Evolutionary conservation across 176 grass and related monocot genomes (phyloP), one percentile per base, ranked within the genome.

Genomic region (Rhynchospora tenuis): DNA sequence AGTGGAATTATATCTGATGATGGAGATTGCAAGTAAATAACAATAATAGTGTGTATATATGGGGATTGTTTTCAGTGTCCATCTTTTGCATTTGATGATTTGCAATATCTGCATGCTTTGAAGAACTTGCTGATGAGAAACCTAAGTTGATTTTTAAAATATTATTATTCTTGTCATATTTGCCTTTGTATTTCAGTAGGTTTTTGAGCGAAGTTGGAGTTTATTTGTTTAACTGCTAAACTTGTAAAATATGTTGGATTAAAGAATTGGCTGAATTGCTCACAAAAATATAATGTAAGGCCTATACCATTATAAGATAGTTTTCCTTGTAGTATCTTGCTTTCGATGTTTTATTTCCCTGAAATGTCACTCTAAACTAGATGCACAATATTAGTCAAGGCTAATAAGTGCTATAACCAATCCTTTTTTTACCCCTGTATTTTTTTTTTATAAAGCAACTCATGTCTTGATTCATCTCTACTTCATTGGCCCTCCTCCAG

Each of bases 401-500:
- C 20, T 61, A 61, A 42, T 9, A 42, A 16, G 6, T 19, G 6
- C 31, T 28, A 74, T 15, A 74, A 73, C 3, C 5, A 13, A 74
- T 73, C 31, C 16, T 74, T n/a, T 3, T 38, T 45, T 3, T 45
- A 50, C 22, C 4, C 4, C 5, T 51, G 33, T 38, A 38, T 74
- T 4, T 55, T 17, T 9, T 29, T 15, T 16, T 22, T 28, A 24
- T 28, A 74, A 76, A 29, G 13, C 0, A 76, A 76, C 6, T 55
- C 47, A 45, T 55, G 47, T 76, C 11, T 23, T 54, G 12, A 54
- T 76, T 54, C 19, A 2, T 55, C 23, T 10, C 26, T 29, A 29
- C 24, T 76, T 27, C 22, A 17, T 76, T 76, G 73, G 13, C 51
- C 42, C 42, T 13, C 22, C 52, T 64, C 1, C 91, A 95, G 96